Evolutionary conservation across 2,329 filamentous ascomycete genomes (phyloP).

Genomic region (Coleophoma eucalyptorum): DNA sequence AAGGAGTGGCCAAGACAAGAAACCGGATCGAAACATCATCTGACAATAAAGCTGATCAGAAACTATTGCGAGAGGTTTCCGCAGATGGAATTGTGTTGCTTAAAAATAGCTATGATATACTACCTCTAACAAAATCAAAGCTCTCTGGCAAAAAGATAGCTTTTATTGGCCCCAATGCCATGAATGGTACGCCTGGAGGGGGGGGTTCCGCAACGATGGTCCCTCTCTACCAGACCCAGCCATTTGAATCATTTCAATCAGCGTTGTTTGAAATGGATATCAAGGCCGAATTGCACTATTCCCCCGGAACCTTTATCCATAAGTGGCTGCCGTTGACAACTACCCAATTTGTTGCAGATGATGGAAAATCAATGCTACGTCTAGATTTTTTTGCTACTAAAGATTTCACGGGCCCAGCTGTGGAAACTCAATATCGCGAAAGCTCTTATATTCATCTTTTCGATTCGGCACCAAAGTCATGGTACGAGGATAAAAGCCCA

Average conservation of each 20-base stretch:
- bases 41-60: constrained; percentile 17
- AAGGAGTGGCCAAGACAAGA: background rate
- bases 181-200: constrained; percentile 25
- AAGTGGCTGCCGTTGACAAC: background rate
- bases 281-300: background rate
- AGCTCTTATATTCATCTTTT: background rate
- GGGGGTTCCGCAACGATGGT: constrained; percentile 25
- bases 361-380: background rate
- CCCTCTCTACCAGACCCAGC: constrained; percentile 21
- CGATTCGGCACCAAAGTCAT: background rate
- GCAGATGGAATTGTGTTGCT: constrained; percentile 16
- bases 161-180: constrained; percentile 51
- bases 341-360: background rate
- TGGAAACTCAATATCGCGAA: background rate
- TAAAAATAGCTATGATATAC: constrained; percentile 14
- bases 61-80: constrained; percentile 38
- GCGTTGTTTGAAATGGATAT: background rate
- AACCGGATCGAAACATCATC: constrained; percentile 9
- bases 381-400: background rate
- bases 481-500: background rate
- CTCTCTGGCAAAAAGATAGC: constrained; percentile 29
- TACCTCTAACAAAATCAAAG: constrained; percentile 11
- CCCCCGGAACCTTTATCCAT: background rate
- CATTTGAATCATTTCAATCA: constrained; percentile 13
- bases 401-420: background rate